phyloP scores from a whole-genome alignment of 164 flowering plant species.

The Annona squamosa region DNA sequence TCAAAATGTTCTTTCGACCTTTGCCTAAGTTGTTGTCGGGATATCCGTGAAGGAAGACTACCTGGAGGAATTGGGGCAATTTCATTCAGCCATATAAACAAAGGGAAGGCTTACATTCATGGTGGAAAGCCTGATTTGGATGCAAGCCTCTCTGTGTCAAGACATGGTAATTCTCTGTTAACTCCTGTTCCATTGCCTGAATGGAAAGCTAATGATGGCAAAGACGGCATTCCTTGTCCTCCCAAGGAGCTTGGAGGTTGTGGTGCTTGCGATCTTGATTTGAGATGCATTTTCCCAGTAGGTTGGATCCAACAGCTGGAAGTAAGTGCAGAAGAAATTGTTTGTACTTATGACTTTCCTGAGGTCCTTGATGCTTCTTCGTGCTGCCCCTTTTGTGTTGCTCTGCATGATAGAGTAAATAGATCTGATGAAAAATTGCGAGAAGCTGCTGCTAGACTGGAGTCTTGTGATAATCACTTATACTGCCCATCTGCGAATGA shows the following conservation, averaged over 20 bases:
- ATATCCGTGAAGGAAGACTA: constrained; percentile 27
- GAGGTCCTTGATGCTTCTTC: constrained; percentile 33
- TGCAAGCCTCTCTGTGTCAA: constrained; percentile 2
- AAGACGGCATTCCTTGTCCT: constrained; percentile 48
- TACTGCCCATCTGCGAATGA: constrained; percentile 42
- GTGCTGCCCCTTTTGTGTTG: constrained; percentile 40
- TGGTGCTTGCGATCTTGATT: constrained; percentile 40
- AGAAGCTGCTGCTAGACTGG: constrained; percentile 38
- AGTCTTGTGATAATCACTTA: constrained; percentile 46
- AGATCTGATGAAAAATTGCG: constrained; percentile 18
- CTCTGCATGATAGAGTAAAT: constrained; percentile 17
- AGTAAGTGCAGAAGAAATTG: constrained; percentile 49
- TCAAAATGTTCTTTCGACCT: constrained; percentile 58
- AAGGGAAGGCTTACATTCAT: constrained; percentile 22
- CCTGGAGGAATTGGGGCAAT: constrained; percentile 17
- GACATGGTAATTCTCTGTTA: not conserved
- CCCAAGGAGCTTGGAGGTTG: constrained; percentile 60
- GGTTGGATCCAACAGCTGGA: constrained; percentile 55
- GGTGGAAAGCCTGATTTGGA: constrained; percentile 18
- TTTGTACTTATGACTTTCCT: constrained; percentile 43
- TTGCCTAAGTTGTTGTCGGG: constrained; percentile 64
- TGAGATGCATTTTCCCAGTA: constrained; percentile 46
- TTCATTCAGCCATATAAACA: constrained; percentile 13
- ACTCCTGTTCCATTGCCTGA: constrained; percentile 17
- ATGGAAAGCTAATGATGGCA: constrained; percentile 24